phyloP scores from a whole-genome alignment of 2,329 filamentous ascomycete genomes.

The Trichoderma atrobrunneum region DNA sequence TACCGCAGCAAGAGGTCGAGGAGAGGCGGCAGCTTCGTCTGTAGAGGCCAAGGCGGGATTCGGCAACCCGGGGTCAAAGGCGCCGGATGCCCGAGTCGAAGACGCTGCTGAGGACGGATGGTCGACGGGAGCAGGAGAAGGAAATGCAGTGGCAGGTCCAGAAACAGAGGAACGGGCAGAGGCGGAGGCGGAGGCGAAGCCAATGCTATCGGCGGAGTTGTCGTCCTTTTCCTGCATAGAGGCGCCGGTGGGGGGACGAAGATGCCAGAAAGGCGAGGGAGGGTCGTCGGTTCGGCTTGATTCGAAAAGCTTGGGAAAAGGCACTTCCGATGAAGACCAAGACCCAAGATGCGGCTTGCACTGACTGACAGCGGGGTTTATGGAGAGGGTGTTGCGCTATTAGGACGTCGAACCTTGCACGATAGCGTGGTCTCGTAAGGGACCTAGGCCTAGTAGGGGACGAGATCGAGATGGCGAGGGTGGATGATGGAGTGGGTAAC shows the following conservation, averaged over 20 bases:
- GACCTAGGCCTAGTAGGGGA: constrained; percentile 11
- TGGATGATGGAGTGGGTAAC: constrained; percentile 11
- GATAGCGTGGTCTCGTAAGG: background rate
- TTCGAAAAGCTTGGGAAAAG: background rate
- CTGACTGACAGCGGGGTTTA: constrained; percentile 16
- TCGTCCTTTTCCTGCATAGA: constrained; percentile 33
- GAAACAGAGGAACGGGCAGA: background rate
- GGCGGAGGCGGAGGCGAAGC: constrained; percentile 20
- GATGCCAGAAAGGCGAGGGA: constrained; percentile 7
- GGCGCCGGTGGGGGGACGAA: constrained; percentile 23
- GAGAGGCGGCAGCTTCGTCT: constrained; percentile 8
- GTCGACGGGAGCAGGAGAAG: background rate
- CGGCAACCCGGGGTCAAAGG: background rate
- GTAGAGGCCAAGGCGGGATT: background rate
- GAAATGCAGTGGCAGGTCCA: background rate
- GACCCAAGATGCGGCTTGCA: constrained; percentile 5
- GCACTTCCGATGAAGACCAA: constrained; percentile 17
- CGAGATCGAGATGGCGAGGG: constrained; percentile 20
- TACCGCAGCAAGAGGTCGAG: background rate
- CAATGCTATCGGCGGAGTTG: constrained; percentile 16
- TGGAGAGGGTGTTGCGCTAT: constrained; percentile 5
- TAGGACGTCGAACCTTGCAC: background rate
- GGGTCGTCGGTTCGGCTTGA: background rate
- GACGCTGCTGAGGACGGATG: constrained; percentile 17
- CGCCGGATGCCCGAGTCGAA: background rate